A percentile compares a stretch with the other conserved stretches of the same genome.
Evolutionary conservation across 306 rosid genomes (phyloP).

Genomic region (Psophocarpus tetragonolobus): DNA sequence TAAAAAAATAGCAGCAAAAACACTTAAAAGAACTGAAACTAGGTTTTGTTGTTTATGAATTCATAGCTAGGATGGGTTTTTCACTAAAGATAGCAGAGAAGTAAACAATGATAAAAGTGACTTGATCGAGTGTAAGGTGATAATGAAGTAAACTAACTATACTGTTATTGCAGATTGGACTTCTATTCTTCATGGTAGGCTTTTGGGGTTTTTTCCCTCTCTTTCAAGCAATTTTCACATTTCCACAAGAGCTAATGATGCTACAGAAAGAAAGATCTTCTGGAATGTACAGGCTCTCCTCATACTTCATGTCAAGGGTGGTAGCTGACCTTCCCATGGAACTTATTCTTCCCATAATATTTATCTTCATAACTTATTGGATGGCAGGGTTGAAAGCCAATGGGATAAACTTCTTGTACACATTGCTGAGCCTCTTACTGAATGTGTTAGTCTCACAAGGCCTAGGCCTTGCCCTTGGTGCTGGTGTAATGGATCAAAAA

Average conservation of each 20-base stretch:
- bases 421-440: conserved; percentile 43
- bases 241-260: conserved; percentile 64
- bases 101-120: background rate
- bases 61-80: background rate
- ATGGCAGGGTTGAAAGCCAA: conserved; percentile 62
- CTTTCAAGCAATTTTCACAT: conserved; percentile 66
- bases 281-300: conserved; percentile 72
- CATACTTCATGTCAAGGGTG: conserved; percentile 62
- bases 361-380: conserved; percentile 51
- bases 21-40: background rate
- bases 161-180: conserved; percentile 55
- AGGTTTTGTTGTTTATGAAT: background rate
- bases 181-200: conserved; percentile 43
- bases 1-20: background rate
- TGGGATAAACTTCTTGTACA: conserved; percentile 15
- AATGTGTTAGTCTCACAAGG: conserved; percentile 68
- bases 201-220: conserved; percentile 69
- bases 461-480: conserved; percentile 73
- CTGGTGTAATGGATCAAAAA: conserved; percentile 54
- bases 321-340: conserved; percentile 71
- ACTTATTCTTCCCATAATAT: conserved; percentile 57
- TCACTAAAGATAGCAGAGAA: background rate
- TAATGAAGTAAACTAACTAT: background rate
- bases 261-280: conserved; percentile 69
- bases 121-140: background rate